Evolutionary conservation across 164 flowering plant genomes (phyloP), one percentile per base, ranked within the genome.

Genomic region (Tetrastigma voinierianum): DNA sequence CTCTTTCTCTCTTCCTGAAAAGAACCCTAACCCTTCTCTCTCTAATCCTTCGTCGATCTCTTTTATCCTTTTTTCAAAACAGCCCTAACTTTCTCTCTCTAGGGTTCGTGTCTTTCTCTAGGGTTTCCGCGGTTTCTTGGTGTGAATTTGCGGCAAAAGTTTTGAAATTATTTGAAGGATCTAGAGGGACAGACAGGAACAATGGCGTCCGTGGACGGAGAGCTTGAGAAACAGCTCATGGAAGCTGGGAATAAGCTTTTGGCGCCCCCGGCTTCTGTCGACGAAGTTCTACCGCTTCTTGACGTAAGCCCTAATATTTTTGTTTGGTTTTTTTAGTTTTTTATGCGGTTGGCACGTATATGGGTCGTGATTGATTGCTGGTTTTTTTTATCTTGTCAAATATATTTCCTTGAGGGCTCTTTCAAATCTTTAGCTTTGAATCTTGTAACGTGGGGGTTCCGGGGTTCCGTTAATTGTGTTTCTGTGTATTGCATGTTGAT

Each of bases 281-380:
- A 83, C 12, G 82, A 83, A 46, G 80, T 85, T 51, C 81, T 85
- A 18, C 55, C 76, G 40, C 77, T 85, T 59, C 86, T 85, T 45
- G 86, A 85, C 45, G 89, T 83, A 67, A 80, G 80, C 73, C 65
- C 67, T 54, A 48, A 14, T 40, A 57, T 17, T 20, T 62, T 43
- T 40, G 15, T 62, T 43, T 40, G 15, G 63, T 14, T 8, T 17
- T 51, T 57, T 24, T 3, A 8, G 2, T 12, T 59, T 67, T 64
- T 40, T 59, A 44, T 32, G 40, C 6, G 40, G 40, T 32, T 49
- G 52, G 52, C 52, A 49, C 21, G 58, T 55, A 4, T 4, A 32
- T 32, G 40, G 40, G 3, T 32, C 40, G 40, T 32, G 40, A 32
- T 32, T 32, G 40, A 7, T 32, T 4, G 40, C n/a, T n/a, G n/a